Evolutionary conservation across 140 eudicot genomes (phyloP).

Genomic region (Bidens hawaiensis): DNA sequence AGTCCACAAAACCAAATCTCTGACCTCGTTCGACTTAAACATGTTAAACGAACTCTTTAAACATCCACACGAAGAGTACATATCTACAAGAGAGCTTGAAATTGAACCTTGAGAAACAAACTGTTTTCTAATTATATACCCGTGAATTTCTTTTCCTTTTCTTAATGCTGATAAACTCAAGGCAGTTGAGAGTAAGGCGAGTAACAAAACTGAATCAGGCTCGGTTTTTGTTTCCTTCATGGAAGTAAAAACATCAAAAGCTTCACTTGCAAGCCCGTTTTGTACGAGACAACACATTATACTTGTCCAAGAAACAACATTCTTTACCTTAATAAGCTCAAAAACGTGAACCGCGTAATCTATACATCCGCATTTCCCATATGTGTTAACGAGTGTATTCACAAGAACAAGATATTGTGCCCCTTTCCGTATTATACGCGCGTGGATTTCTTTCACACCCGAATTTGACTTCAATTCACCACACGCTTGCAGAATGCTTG

Average conservation of each 20-base stretch:
- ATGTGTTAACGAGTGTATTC: constrained; percentile 49
- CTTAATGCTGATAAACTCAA: constrained; percentile 54
- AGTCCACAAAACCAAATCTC: constrained; percentile 61
- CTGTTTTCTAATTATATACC: constrained; percentile 47
- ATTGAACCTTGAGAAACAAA: constrained; percentile 41
- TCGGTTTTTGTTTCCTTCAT: constrained; percentile 43
- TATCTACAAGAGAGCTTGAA: constrained; percentile 69
- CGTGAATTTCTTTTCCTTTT: constrained; percentile 87
- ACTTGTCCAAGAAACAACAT: constrained; percentile 81
- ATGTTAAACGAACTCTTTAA: constrained; percentile 44
- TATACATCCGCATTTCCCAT: constrained; percentile 51
- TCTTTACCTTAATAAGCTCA: constrained; percentile 35
- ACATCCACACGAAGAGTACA: constrained; percentile 77
- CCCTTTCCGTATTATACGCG: constrained; percentile 41
- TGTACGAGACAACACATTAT: constrained; percentile 51
- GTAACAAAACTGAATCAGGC: constrained; percentile 49
- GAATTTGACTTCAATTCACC: constrained; percentile 42
- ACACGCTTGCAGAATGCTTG: constrained; percentile 65
- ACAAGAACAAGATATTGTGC: constrained; percentile 38
- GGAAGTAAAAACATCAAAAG: constrained; percentile 43
- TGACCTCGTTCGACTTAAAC: constrained; percentile 32
- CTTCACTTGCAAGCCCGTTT: constrained; percentile 54
- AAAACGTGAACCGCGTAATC: constrained; percentile 48
- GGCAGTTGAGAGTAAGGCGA: constrained; percentile 53
- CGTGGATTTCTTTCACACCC: constrained; percentile 58